Evolutionary conservation across 192 early-diverging fungal species (phyloP), one percentile per base, ranked within the genome.

Genomic region (Pilaira anomala): DNA sequence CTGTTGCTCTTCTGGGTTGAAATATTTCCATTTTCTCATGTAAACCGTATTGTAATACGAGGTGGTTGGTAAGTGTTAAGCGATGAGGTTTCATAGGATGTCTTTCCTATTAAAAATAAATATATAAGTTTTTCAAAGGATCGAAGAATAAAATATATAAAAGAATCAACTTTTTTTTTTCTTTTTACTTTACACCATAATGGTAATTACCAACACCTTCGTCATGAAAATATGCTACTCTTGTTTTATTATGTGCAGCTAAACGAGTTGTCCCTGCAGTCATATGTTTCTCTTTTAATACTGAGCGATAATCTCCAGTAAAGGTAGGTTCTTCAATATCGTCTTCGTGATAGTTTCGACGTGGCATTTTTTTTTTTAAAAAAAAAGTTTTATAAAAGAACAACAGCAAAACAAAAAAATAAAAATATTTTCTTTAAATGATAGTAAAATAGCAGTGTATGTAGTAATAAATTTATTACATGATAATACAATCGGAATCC

Each of bases 31-130:
- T 81, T 63, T 96, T 86, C 54, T 93, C 85, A 78, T 95, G 88
- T 33, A 99, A 75, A 12, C 89, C 94, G 73, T 97, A 99, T 60
- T 89, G 92, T 48, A 95, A 73, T 21, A 99, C 88, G 52, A 99
- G 75, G 65, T 96, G 93, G 63, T 98, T 96, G 0, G 97, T 95
- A 76, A 98, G 80, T 3, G 94, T 86, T 52, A 99, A 79, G 14
- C 97, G 83, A 68, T 97, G 93, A 3, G 97, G 97, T 76, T 98
- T 90, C 86, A 94, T 89, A 3, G 89, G 88, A 75, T 92, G 90
- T 48, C 79, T 77, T 57, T 81, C 78, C 80, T 87, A 36, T 62
- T n/a, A 39, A 29, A 24, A 36, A 45, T 18, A 42, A 30, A 8
- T 39, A 7, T 4, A 46, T 44, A 30, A 18, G 7, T 19, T 8